Conservation (phyloP, 306 rosid species). For the Ormosia semicastrata region DNA sequence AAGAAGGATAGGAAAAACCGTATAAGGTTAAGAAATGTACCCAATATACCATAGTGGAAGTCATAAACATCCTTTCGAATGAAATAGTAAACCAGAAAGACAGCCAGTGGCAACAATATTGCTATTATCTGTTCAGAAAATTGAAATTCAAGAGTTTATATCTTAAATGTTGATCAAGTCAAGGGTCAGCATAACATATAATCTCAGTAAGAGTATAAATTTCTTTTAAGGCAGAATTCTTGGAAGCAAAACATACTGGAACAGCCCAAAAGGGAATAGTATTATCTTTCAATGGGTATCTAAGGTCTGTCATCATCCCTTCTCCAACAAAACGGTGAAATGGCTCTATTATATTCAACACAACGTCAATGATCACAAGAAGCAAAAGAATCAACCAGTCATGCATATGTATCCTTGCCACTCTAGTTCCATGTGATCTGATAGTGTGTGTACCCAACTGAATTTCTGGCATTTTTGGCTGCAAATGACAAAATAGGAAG, state of each 20-base stretch:
- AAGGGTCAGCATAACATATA: constrained; percentile 12
- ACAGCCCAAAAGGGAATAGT: constrained; percentile 91
- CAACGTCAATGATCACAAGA: constrained; percentile 56
- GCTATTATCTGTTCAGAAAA: constrained; percentile 65
- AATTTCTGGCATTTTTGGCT: constrained; percentile 72
- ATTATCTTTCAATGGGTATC: constrained; percentile 72
- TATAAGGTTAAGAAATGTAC: constrained; percentile 39
- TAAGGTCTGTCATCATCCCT: constrained; percentile 80
- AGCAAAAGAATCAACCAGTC: constrained; percentile 85
- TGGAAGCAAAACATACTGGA: constrained; percentile 54
- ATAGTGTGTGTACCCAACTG: constrained; percentile 67
- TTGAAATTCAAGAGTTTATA: constrained; percentile 17
- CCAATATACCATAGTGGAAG: constrained; percentile 84
- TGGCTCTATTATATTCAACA: constrained; percentile 76
- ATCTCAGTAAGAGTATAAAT: background rate
- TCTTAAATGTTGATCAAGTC: background rate
- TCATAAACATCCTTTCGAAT: constrained; percentile 80
- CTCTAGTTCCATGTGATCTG: constrained; percentile 75
- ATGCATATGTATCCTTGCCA: constrained; percentile 66
- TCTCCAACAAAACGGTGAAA: constrained; percentile 92
- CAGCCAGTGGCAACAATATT: constrained; percentile 56
- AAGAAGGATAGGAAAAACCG: background rate
- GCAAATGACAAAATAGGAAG: constrained; percentile 23
- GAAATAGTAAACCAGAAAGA: constrained; percentile 62
- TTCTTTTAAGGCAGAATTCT: background rate